These are phyloP conservation scores for Acarospora socialis DNA, from an alignment of 2,329 filamentous ascomycete species.

Conservation along the genomic window DNA sequence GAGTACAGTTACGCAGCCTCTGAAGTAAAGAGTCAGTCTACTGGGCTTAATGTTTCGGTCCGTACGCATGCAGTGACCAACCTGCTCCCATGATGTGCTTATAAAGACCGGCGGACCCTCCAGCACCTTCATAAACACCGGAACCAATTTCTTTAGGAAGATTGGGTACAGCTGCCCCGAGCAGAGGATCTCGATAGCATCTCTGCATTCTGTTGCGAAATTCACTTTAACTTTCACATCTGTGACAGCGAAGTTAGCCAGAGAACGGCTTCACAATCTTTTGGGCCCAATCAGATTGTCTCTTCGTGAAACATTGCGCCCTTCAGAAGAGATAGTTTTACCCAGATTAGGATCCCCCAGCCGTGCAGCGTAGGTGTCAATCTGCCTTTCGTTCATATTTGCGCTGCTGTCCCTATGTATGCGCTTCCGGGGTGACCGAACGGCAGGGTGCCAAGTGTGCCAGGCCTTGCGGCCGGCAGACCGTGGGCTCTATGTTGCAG, in stretches of 20 bases:
- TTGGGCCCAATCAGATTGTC: slow-evolving; percentile 7
- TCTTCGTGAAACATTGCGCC: neutral
- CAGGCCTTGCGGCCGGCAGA: neutral
- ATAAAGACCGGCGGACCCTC: slow-evolving; percentile 80
- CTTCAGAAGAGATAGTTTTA: slow-evolving; percentile 19
- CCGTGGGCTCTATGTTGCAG: neutral
- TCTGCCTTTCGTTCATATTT: slow-evolving; percentile 27
- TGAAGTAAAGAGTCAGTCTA: slow-evolving; percentile 21
- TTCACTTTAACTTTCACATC: slow-evolving; percentile 72
- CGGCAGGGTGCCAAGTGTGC: neutral
- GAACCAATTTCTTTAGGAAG: slow-evolving; percentile 80
- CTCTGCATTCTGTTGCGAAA: slow-evolving; percentile 72
- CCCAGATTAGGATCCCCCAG: slow-evolving; percentile 34
- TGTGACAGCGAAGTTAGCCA: slow-evolving; percentile 23
- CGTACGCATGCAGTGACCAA: slow-evolving; percentile 27
- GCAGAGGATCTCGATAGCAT: slow-evolving; percentile 74
- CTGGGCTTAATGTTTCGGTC: neutral
- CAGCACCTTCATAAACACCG: slow-evolving; percentile 74
- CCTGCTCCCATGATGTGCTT: slow-evolving; percentile 79
- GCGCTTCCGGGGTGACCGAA: neutral
- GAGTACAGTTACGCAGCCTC: slow-evolving; percentile 82
- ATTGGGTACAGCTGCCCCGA: slow-evolving; percentile 61
- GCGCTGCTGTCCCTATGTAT: neutral
- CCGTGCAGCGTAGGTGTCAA: slow-evolving; percentile 36
- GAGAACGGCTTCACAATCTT: no score